Base-by-base conservation (phyloP, 345 rosid species). In the Geranium rotundifolium region DNA sequence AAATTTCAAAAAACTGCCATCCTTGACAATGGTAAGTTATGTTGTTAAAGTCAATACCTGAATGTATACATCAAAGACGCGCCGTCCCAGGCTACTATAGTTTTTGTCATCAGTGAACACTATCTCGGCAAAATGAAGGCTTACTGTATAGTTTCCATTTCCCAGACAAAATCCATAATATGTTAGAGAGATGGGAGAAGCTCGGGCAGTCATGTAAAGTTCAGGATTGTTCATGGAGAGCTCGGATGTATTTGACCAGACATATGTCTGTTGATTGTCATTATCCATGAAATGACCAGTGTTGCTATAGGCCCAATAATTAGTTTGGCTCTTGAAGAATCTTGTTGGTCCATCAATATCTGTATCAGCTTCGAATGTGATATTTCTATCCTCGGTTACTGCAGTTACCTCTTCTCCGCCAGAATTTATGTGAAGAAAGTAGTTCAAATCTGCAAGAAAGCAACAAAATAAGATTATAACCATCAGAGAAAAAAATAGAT, bases 241-340 rank as follows among this genome's bases (percentile, higher is more conserved):
- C 19, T 52, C 30, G 41, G 63, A 46, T 29, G 71, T 65, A 49
- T 70, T 70, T 62, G 69, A 78, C 12, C 70, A 66, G 49, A 56
- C 62, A 65, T 76, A 78, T 34, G 58, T 77, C 62, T 81, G 72
- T 63, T 67, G 82, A 70, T 27, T 70, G 65, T 77, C 4, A 57
- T 85, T 87, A 75, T 88, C 95, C 84, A 77, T 68, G 73, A 67
- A 88, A 74, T 88, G 85, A 37, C 95, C 89, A 34, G 80, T 80
- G 76, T 82, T 88, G 65, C 87, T 84, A 60, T 83, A 80, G 54
- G 91, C 95, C 95, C 89, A 88, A 57, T 23, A 23, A 23, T 72
- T 37, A 65, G 54, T 23, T 18, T 64, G 29, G 29, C 63, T 76
- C 20, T 72, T 62, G 37, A 72, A 75, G 77, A 74, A 77, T 56